Base-by-base conservation (phyloP, 1,284 basidiomycete genomes). In the Cryptococcus amylolentus region DNA sequence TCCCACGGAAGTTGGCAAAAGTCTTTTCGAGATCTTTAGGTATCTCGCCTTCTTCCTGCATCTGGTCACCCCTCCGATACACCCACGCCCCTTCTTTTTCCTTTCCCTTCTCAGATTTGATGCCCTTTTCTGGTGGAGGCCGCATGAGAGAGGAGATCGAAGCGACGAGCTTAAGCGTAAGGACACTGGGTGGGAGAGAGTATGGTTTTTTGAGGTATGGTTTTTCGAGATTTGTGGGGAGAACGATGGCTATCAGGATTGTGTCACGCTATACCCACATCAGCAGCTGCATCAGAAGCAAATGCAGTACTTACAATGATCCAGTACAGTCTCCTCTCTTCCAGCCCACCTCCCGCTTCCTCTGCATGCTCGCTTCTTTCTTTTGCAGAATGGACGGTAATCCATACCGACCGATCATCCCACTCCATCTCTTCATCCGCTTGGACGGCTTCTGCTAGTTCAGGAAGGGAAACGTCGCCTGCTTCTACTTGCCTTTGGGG, bases 301-400 rank as follows among this genome's bases (percentile, higher is more conserved):
- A 13, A 13, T n/a, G 41, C n/a, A 9, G 12, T 1, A 66, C 71
- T 59, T 54, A 73, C 71, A 14, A 70, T 66, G 43, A 69, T 56
- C 69, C 70, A 73, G 13, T 38, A 51, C 27, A 69, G 16, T 13
- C 57, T 50, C 3, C 62, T 50, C 42, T 53, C 57, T 39, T 44
- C 50, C 27, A 40, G 55, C 28, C 13, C 27, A 5, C 23, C 56
- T 2, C 31, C 49, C 12, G 42, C 55, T 1, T 28, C 44, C 1
- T 26, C 31, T 7, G 31, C 31, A 35, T 10, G 10, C 10, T 10
- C 31, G 31, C 10, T 23, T 23, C 23, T 3, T 23, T 23, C 23
- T 23, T 23, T 23, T 23, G 23, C 31, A 35, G 10, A 35, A 1
- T 3, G 31, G 7, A 10, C 31, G 10, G 31, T 20, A 46, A 65